These are phyloP conservation scores for Gypsophila paniculata DNA, from an alignment of 179 eudicot genomes.

Conservation along the genomic window DNA sequence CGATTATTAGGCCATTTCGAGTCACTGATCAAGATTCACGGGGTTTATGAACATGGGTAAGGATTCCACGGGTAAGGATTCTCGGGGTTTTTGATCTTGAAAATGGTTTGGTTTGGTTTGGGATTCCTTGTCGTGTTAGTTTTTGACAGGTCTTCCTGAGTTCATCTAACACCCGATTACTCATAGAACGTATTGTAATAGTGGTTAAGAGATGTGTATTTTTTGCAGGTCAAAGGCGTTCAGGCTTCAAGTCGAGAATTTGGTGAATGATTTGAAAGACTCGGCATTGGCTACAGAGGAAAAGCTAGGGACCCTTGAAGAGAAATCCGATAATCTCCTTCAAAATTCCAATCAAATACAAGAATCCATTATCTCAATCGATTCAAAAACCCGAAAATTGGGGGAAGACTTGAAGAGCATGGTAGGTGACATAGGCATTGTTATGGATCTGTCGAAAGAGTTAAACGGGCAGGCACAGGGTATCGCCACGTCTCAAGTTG, in stretches of 20 bases:
- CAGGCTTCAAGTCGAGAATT: constrained; percentile 56
- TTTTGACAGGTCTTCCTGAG: no score
- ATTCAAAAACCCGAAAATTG: constrained; percentile 44
- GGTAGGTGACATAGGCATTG: constrained; percentile 34
- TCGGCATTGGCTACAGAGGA: constrained; percentile 66
- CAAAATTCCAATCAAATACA: constrained; percentile 39
- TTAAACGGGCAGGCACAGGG: constrained; percentile 46
- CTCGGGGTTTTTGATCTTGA: no score
- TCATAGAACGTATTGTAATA: no score
- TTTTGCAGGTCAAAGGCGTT: constrained; percentile 57
- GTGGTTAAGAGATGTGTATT: not conserved
- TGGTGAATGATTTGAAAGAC: constrained; percentile 74
- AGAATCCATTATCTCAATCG: constrained; percentile 50
- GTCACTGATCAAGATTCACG: no score
- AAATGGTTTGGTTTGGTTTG: no score
- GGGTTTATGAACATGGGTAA: no score
- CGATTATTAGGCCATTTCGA: no score
- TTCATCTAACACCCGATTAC: no score
- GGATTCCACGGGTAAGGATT: no score
- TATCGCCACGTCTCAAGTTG: constrained; percentile 54
- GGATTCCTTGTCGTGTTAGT: no score
- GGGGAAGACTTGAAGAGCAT: constrained; percentile 43
- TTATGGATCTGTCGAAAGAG: constrained; percentile 43
- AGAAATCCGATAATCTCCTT: constrained; percentile 43
- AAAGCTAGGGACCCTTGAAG: constrained; percentile 51